phyloP scores from a whole-genome alignment of 2,329 filamentous ascomycete genomes.

The Colletotrichum gloeosporioides region DNA sequence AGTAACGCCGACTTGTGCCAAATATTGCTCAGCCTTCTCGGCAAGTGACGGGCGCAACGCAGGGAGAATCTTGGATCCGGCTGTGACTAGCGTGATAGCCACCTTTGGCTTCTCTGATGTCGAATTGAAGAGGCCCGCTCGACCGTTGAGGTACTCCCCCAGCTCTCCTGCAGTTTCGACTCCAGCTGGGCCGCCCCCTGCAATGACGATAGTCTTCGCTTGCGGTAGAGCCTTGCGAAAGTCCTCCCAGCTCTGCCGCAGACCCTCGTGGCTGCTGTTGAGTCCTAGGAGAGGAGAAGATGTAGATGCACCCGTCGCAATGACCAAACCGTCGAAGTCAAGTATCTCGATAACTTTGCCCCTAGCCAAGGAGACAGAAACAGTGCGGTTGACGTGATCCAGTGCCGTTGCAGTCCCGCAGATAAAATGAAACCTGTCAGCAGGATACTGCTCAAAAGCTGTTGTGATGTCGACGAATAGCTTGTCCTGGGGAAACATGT shows the following conservation, averaged over 20 bases:
- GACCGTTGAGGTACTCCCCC: conserved; percentile 56
- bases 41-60: conserved; percentile 42
- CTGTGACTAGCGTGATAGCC: conserved; percentile 49
- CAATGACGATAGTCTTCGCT: conserved; percentile 50
- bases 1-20: conserved; percentile 50
- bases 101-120: conserved; percentile 38
- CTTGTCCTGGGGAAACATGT: conserved; percentile 46
- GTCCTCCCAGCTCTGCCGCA: conserved; percentile 38
- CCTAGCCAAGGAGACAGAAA: conserved; percentile 30
- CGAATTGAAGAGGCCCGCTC: conserved; percentile 40
- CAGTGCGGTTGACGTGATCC: conserved; percentile 35
- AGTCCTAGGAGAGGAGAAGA: conserved; percentile 48
- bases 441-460: conserved; percentile 44
- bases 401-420: conserved; percentile 43
- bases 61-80: conserved; percentile 43
- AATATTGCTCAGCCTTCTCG: conserved; percentile 42
- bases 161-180: conserved; percentile 57
- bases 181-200: conserved; percentile 56
- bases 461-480: conserved; percentile 45
- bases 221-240: conserved; percentile 44
- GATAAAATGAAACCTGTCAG: conserved; percentile 43
- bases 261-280: conserved; percentile 33
- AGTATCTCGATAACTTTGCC: conserved; percentile 23
- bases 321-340: conserved; percentile 49
- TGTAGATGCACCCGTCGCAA: conserved; percentile 53